phyloP scores from a whole-genome alignment of 805 yeast genomes.

The Starmerella lactis-condensi region DNA sequence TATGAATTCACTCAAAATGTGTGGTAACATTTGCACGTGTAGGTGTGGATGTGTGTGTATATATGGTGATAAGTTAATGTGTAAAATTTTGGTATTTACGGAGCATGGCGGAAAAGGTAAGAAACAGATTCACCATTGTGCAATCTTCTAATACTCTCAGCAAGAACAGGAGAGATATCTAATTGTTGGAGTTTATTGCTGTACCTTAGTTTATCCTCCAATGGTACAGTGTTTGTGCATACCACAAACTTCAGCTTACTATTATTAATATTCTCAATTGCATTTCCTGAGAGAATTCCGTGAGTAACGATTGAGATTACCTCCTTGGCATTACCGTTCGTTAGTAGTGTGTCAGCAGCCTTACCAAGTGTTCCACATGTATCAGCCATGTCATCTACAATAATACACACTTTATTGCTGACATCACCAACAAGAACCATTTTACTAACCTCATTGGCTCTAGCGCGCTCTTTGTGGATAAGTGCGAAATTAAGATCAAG shows the following conservation, averaged over 20 bases:
- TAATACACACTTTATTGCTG: conserved; percentile 58
- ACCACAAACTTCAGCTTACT: conserved; percentile 57
- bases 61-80: background rate
- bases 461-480: conserved; percentile 91
- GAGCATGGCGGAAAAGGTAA: conserved; percentile 39
- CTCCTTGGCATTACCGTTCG: conserved; percentile 52
- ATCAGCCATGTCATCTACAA: conserved; percentile 97
- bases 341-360: conserved; percentile 75
- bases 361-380: conserved; percentile 94
- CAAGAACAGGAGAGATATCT: conserved; percentile 73
- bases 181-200: conserved; percentile 58
- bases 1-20: background rate
- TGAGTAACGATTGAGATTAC: conserved; percentile 94
- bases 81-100: conserved; percentile 6
- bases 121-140: conserved; percentile 95
- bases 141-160: conserved; percentile 83
- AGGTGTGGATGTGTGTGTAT: no score
- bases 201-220: conserved; percentile 39
- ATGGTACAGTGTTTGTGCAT: conserved; percentile 88
- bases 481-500: conserved; percentile 85
- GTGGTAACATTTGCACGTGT: background rate
- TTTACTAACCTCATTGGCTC: conserved; percentile 89
- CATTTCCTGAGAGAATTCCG: conserved; percentile 80
- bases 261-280: conserved; percentile 52
- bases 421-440: conserved; percentile 98